Evolutionary conservation across 164 flowering plant genomes (phyloP).

Genomic region (Vitis rupestris): DNA sequence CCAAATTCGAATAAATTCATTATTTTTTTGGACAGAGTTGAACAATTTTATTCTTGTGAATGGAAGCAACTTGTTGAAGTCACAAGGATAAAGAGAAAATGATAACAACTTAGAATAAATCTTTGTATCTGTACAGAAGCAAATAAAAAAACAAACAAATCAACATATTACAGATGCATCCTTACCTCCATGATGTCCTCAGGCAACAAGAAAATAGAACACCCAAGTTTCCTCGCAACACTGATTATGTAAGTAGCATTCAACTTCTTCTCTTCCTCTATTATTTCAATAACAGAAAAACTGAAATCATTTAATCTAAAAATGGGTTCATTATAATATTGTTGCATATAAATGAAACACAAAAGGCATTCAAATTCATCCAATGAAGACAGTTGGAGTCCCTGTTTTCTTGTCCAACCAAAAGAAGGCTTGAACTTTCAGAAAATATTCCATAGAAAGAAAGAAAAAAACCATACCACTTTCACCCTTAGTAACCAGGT

Average conservation of each 20-base stretch:
- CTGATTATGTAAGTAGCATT: slow-evolving; percentile 94
- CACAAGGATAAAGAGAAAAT: not conserved
- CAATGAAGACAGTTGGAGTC: not conserved
- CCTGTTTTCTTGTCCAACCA: not conserved
- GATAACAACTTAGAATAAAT: not conserved
- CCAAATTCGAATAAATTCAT: too few species aligned
- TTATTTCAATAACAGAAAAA: slow-evolving; percentile 14
- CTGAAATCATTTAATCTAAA: too few species aligned
- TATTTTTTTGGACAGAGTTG: too few species aligned
- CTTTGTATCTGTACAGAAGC: not conserved
- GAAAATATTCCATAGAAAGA: not conserved
- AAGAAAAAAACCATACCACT: slow-evolving; percentile 40
- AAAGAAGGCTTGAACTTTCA: not conserved
- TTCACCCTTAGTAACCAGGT: slow-evolving; percentile 82
- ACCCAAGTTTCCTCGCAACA: slow-evolving; percentile 94
- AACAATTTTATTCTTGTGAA: too few species aligned
- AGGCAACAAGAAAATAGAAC: slow-evolving; percentile 90
- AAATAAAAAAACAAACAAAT: not conserved
- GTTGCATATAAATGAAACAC: too few species aligned
- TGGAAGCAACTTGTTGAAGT: too few species aligned
- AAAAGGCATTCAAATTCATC: not conserved
- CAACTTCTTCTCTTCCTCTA: slow-evolving; percentile 86
- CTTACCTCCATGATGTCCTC: slow-evolving; percentile 95
- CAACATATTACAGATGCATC: not conserved
- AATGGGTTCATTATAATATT: too few species aligned